These are phyloP conservation scores for Onygena corvina DNA, from an alignment of 2,329 filamentous ascomycete genomes.

Conservation along the genomic window DNA sequence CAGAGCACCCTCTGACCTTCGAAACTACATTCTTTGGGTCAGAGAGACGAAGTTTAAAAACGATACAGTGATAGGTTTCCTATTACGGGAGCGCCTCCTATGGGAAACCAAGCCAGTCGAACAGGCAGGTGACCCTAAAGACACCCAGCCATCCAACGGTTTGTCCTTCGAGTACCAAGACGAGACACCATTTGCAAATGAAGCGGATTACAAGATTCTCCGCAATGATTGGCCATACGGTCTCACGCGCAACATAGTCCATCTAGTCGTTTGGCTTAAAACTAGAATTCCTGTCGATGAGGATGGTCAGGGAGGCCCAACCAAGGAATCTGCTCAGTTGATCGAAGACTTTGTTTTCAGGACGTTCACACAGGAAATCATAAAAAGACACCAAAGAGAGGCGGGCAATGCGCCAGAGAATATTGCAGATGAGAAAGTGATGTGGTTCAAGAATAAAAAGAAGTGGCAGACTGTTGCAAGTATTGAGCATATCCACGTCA, in stretches of 20 bases:
- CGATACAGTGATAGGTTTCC: not conserved
- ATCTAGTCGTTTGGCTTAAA: constrained; percentile 3
- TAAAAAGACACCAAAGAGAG: not conserved
- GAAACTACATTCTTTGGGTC: constrained; percentile 5
- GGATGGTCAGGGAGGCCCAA: not conserved
- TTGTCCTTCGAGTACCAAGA: not conserved
- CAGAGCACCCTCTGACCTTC: not conserved
- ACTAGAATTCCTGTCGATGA: not conserved
- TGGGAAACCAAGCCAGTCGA: not conserved
- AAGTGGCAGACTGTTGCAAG: constrained; percentile 3
- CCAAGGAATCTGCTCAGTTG: not conserved
- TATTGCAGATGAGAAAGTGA: not conserved
- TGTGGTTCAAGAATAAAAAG: constrained; percentile 5
- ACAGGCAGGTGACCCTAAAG: not conserved
- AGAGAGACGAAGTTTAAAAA: not conserved
- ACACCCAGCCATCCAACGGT: not conserved
- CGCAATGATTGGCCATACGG: constrained; percentile 3
- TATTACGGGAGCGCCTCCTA: not conserved
- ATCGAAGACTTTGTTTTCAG: not conserved
- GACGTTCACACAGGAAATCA: not conserved
- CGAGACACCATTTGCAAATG: not conserved
- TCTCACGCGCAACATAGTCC: not conserved
- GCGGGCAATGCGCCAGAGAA: not conserved
- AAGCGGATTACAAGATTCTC: not conserved
- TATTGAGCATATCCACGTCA: constrained; percentile 5